Evolutionary conservation across 1,284 basidiomycete genomes (phyloP).

Genomic region (Macrocybe sp.): DNA sequence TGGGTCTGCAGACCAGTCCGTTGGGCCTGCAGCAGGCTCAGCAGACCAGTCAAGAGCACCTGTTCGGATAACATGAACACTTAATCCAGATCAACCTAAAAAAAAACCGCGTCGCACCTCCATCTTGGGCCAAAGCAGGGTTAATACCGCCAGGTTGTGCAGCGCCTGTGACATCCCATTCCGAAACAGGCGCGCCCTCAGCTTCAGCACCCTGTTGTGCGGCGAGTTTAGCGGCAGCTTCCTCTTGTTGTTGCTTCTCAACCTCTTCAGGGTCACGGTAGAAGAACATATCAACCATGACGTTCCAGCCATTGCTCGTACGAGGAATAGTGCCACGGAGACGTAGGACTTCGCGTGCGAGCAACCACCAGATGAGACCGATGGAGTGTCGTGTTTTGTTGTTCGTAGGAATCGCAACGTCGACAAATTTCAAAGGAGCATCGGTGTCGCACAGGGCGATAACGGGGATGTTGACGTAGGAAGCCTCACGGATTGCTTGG

Average conservation of each 20-base stretch:
- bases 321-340: conserved; percentile 91
- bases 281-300: conserved; percentile 99
- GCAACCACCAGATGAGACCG: conserved; percentile 98
- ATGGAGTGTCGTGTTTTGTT: conserved; percentile 98
- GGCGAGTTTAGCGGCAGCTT: conserved; percentile 77
- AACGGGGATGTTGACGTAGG: conserved; percentile 99
- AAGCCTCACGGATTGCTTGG: conserved; percentile 99
- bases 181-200: conserved; percentile 44
- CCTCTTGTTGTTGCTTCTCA: conserved; percentile 94
- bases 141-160: conserved; percentile 69
- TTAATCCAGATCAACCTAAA: conserved; percentile 7
- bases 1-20: conserved; percentile 87
- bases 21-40: conserved; percentile 51
- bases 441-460: conserved; percentile 99
- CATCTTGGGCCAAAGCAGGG: conserved; percentile 68
- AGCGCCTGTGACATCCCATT: conserved; percentile 79
- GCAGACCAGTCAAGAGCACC: conserved; percentile 85
- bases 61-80: conserved; percentile 20
- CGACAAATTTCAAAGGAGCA: conserved; percentile 95
- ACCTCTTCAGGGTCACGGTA: conserved; percentile 99
- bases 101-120: conserved; percentile 42
- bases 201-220: conserved; percentile 55
- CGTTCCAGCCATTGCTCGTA: conserved; percentile 88
- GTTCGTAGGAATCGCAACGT: conserved; percentile 98
- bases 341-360: conserved; percentile 96